These are phyloP conservation scores for Abrus pulchellus DNA, from an alignment of 306 rosid species.

Conservation along the genomic window DNA sequence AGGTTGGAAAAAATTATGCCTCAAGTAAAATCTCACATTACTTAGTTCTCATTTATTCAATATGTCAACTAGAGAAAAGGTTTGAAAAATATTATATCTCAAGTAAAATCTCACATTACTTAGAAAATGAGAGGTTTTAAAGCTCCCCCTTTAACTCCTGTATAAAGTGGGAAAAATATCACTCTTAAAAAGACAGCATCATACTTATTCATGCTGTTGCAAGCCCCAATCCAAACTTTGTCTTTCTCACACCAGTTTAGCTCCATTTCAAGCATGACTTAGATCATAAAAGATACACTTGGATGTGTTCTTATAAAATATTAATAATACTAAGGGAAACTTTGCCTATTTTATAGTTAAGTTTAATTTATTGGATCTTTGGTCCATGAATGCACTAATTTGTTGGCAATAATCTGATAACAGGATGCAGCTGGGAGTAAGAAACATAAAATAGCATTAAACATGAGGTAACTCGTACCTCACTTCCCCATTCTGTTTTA, in stretches of 20 bases:
- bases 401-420: background rate
- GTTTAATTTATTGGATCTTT: background rate
- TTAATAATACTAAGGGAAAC: too few species aligned
- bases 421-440: background rate
- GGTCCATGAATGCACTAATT: constrained; percentile 12
- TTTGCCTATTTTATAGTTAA: background rate
- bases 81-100: background rate
- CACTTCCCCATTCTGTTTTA: constrained; percentile 87
- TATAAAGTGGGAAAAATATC: background rate
- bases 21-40: background rate
- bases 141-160: background rate
- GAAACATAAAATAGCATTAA: constrained; percentile 27
- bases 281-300: too few species aligned
- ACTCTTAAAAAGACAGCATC: background rate
- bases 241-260: too few species aligned
- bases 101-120: background rate
- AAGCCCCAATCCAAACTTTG: background rate
- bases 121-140: background rate
- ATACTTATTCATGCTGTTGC: constrained; percentile 2
- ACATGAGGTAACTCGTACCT: constrained; percentile 57
- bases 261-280: too few species aligned
- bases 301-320: too few species aligned
- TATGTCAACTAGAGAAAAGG: background rate
- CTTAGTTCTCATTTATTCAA: background rate
- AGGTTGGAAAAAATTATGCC: background rate